Evolutionary conservation across 768 basidiomycete species (phyloP), one percentile per base, ranked within the genome.

Genomic region (Panellus pusillus): DNA sequence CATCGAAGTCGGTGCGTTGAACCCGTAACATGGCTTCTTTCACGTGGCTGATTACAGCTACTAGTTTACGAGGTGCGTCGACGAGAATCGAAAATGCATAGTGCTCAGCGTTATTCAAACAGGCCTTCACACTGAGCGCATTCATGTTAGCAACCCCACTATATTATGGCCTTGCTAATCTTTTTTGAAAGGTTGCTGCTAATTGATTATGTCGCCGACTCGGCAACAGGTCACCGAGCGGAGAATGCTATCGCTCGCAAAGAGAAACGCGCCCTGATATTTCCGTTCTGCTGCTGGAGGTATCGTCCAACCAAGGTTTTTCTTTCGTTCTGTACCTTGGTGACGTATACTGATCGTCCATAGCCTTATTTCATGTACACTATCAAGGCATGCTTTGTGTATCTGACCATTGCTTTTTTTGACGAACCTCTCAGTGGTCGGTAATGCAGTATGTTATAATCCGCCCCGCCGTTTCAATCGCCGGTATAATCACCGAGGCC

Each of bases 361-460:
- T 61, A 89, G 83, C 76, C 87, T 2, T 93, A 95, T 70, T 96
- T 96, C 67, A 37, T 20, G 29, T 49, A 11, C 17, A 40, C 39
- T 12, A 20, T n/a, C 39, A 9, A 47, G 13, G 24, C n/a, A 17
- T 24, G 9, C 32, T 35, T 9, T 17, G 15, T 54, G 37, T n/a
- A 47, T 28, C 54, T 18, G 19, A 35, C 32, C 14, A 35, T 3
- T 24, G 32, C 32, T 19, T 54, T 14, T 39, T 50, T 17, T 45
- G 38, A 52, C 45, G 11, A 46, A 15, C 31, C 40, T 48, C 32
- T 44, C 63, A 92, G 82, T 95, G 92, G 91, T 76, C 81, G 37
- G 93, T 96, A 7, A 71, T 97, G 54, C 94, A 97, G 79, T 96
- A 93, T 66, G 84, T 90, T 19, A 80, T 93, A 52, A 72, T 93